Evolutionary conservation across 352 stramenopile genomes (phyloP), one percentile per base, ranked within the genome.

Genomic region (Phytophthora parvispora): DNA sequence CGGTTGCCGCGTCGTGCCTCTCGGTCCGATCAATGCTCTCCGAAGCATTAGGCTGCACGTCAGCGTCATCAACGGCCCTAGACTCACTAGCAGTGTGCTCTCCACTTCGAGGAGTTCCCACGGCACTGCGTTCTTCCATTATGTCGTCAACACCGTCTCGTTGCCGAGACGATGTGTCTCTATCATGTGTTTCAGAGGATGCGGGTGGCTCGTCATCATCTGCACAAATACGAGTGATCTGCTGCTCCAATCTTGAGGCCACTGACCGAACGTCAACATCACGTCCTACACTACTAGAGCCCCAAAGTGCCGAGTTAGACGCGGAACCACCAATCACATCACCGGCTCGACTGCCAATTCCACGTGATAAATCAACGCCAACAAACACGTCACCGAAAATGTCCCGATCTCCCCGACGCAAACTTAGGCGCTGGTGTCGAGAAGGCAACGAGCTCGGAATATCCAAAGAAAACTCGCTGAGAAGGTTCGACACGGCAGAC

Each of bases 381-480:
- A 74, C 74, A 59, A 81, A 78, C 50, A 74, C 60, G 34, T 81
- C 69, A 52, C 57, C 67, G 50, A 94, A 80, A 4, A 86, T 69
- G 27, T 90, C 80, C 3, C 78, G 77, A 38, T 94, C 84, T 27
- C 71, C 58, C 40, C 78, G 70, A 31, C 81, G 84, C 55, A 91
- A 72, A 34, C 69, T 68, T 16, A 83, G 43, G 50, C 85, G 84
- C 9, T 78, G 69, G 15, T 54, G 57, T 15, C 74, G 65, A 25
- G 74, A 75, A 29, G 65, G 70, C 43, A 81, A 49, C 12, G 80
- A 81, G 8, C 72, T 77, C 8, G 86, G 86, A 29, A 94, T 89
- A 50, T 95, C 87, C 16, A 96, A 68, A 7, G 89, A 94, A 60
- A 96, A 94, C 36, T 96, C 89, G 31, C 84, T 95, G 18, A 96